phyloP scores from a whole-genome alignment of 148 eudicot genomes.

The Rhododendron williamsianum region DNA sequence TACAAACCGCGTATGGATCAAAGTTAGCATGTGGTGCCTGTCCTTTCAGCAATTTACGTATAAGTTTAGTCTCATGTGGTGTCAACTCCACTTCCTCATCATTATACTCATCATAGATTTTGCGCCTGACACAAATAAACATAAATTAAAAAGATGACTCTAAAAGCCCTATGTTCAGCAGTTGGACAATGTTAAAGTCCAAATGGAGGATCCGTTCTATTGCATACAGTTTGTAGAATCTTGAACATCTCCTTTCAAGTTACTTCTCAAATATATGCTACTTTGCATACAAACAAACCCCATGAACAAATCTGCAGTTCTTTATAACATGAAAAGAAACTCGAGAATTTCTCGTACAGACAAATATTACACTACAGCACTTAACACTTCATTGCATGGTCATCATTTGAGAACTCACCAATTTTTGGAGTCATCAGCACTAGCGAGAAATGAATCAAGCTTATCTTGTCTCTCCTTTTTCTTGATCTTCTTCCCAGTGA shows the following conservation, averaged over 20 bases:
- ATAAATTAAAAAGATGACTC: not conserved
- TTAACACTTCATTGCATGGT: not conserved
- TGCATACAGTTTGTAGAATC: not conserved
- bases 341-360: not conserved
- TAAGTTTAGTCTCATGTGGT: constrained; percentile 49
- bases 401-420: constrained; percentile 48
- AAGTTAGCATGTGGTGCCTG: constrained; percentile 86
- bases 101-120: constrained; percentile 69
- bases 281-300: not conserved
- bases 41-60: constrained; percentile 66
- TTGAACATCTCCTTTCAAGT: not conserved
- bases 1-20: constrained; percentile 73
- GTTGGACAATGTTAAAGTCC: constrained; percentile 1
- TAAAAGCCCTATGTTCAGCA: not conserved
- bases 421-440: constrained; percentile 63
- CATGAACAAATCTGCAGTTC: no score
- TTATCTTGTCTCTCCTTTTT: constrained; percentile 69
- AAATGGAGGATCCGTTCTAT: not conserved
- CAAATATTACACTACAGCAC: not conserved
- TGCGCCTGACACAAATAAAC: constrained; percentile 54
- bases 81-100: constrained; percentile 86
- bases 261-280: not conserved
- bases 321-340: constrained; percentile 3
- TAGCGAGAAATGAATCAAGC: constrained; percentile 61
- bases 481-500: constrained; percentile 81